A percentile compares a stretch with the other conserved stretches of the same genome.
These are phyloP conservation scores for Scortechinia acanthostroma DNA, from an alignment of 2,329 filamentous ascomycete genomes.

Conservation along the genomic window DNA sequence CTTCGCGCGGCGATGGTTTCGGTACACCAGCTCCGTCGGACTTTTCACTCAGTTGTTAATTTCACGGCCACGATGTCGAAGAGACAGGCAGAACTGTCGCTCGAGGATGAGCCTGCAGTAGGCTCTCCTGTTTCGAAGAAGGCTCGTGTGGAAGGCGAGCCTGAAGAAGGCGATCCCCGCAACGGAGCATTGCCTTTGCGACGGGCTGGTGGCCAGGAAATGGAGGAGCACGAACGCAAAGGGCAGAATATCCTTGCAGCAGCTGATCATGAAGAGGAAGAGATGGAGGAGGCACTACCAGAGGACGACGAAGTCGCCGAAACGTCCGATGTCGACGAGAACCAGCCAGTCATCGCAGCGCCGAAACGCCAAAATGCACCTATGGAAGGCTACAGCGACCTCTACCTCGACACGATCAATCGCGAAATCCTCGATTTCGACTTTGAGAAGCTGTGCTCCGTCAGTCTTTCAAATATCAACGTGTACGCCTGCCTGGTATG, in stretches of 20 bases:
- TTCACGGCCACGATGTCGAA: background rate
- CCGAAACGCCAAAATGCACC: conserved; percentile 69
- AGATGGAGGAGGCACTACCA: conserved; percentile 8
- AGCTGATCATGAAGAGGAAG: conserved; percentile 13
- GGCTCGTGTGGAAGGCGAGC: background rate
- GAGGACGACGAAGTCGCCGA: conserved; percentile 22
- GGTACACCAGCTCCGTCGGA: too few relatives aligned
- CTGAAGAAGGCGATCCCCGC: background rate
- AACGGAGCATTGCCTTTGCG: background rate
- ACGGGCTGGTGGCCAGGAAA: background rate
- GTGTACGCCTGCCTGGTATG: conserved; percentile 96
- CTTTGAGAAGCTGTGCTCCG: conserved; percentile 95
- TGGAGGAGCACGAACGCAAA: background rate
- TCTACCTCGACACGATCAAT: conserved; percentile 96
- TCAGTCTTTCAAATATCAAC: conserved; percentile 95
- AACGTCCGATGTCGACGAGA: conserved; percentile 27
- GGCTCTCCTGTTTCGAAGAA: background rate
- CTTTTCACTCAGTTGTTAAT: background rate
- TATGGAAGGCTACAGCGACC: conserved; percentile 81
- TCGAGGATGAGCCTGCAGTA: background rate
- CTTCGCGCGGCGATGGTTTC: background rate
- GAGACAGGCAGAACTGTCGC: background rate
- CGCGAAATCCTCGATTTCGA: conserved; percentile 91
- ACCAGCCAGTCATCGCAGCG: conserved; percentile 13
- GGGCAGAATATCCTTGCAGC: conserved; percentile 7